phyloP scores from a whole-genome alignment of 768 basidiomycete species.

The Lenzites betulinus region DNA sequence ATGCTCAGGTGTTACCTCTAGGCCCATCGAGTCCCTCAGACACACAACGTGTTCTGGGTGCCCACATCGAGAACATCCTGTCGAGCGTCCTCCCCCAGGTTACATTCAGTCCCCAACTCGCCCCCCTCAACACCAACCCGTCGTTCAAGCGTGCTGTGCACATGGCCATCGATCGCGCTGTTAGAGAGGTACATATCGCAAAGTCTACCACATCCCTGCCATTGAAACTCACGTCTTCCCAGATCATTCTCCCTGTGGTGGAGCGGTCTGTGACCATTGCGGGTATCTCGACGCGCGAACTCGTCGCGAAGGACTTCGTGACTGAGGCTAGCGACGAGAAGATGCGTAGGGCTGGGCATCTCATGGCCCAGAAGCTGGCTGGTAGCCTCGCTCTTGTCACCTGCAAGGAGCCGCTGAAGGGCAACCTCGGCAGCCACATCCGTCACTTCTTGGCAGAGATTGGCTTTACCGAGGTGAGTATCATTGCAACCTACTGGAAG shows the following conservation, averaged over 20 bases:
- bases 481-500: conserved; percentile 1
- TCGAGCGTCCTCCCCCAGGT: conserved; percentile 69
- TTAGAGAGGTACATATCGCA: conserved; percentile 75
- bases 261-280: conserved; percentile 98
- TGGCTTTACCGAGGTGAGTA: conserved; percentile 81
- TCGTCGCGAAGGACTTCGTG: conserved; percentile 94
- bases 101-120: conserved; percentile 75
- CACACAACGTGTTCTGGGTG: conserved; percentile 64
- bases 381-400: conserved; percentile 96
- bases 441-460: conserved; percentile 82
- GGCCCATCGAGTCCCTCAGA: conserved; percentile 63
- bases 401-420: conserved; percentile 95
- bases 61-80: conserved; percentile 83
- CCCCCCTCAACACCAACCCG: conserved; percentile 73
- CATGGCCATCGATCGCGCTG: conserved; percentile 88
- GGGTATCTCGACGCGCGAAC: conserved; percentile 93
- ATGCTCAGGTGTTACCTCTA: conserved; percentile 64
- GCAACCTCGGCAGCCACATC: conserved; percentile 86
- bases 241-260: conserved; percentile 97
- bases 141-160: conserved; percentile 90
- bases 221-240: conserved; percentile 8
- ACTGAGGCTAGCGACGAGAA: conserved; percentile 91
- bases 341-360: conserved; percentile 86
- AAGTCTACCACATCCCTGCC: background rate
- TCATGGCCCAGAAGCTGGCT: conserved; percentile 97